Evolutionary conservation across 106 monocot species (phyloP), one percentile per base, ranked within the genome.

Genomic region (Platanthera guangdongensis): DNA sequence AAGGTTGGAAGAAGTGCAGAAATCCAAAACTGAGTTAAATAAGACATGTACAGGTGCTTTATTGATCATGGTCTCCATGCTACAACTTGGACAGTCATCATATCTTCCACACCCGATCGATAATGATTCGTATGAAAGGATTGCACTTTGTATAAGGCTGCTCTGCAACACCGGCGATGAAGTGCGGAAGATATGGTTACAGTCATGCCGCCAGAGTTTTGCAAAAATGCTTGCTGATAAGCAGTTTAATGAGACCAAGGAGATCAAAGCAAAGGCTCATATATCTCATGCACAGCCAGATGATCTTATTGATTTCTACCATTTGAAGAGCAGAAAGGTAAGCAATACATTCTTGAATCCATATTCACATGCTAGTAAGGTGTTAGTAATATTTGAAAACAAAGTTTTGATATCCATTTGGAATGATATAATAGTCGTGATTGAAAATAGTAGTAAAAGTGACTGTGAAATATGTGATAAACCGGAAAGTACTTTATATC

Each of bases 301-400:
- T 87, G 94, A 94, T 82, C 91, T 94, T 52, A 94, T 94, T 86
- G 91, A 94, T 76, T 94, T 94, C 53, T 91, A 94, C 81, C 94
- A 94, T 80, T 78, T 94, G 83, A 94, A 94, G 85, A 89, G 91
- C 75, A 78, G 91, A 77, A 94, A 84, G 94, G 91, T 94, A 76
- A 71, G 74, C 25, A n/a, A 12, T 13, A 53, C 57, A 50, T 39
- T 25, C 39, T 14, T 46, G 28, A 15, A 13, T 18, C 60, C 18
- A 18, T 60, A n/a, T 60, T 60, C 60, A 6, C n/a, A 60, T 18
- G 13, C n/a, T n/a, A 18, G n/a, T 16, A 15, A 53, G 8, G 8
- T 53, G 4, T 53, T 39, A 53, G 53, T 14, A 10, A 14, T 53
- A 10, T 10, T 53, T 5, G 8, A 53, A 53, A 53, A 53, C 6